A percentile compares a stretch with the other conserved stretches of the same genome.
These are phyloP conservation scores for Tetrahymena thermophila DNA, from an alignment of 73 alveolate genomes.

Conservation along the genomic window DNA sequence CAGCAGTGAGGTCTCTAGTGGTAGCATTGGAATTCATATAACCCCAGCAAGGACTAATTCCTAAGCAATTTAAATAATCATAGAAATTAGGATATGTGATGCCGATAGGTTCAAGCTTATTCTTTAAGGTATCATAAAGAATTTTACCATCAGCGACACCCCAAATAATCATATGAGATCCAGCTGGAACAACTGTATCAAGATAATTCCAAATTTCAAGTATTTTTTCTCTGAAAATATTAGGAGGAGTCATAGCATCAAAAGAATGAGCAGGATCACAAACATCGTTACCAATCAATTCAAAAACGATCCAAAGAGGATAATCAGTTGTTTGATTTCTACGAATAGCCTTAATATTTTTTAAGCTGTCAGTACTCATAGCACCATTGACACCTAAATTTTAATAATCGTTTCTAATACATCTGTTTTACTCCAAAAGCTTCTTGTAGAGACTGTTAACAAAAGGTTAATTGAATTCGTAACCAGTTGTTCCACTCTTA, in stretches of 20 bases:
- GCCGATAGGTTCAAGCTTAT: conserved; percentile 5
- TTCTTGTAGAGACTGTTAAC: conserved; percentile 5
- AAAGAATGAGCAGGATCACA: neutral
- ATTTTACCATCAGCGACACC: conserved; percentile 11
- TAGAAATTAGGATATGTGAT: conserved; percentile 3
- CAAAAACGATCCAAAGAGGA: neutral
- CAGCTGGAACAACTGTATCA: conserved; percentile 12
- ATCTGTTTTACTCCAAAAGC: neutral
- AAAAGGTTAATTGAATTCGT: neutral
- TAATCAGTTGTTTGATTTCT: neutral
- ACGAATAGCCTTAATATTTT: neutral
- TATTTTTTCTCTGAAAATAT: neutral
- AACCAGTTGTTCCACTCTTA: neutral
- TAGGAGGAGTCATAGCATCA: conserved; percentile 17
- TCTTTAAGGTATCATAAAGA: conserved; percentile 9
- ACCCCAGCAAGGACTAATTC: conserved; percentile 16
- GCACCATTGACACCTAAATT: conserved; percentile 11
- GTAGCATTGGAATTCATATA: conserved; percentile 10
- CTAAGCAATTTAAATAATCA: conserved; percentile 12
- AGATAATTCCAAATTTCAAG: neutral
- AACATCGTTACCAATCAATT: conserved; percentile 7
- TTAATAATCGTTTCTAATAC: neutral
- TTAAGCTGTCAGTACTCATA: neutral
- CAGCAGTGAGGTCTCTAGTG: neutral
- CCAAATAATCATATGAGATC: conserved; percentile 4